These are phyloP conservation scores for Cylindricascospora bacillispora DNA, from an alignment of 1,139 yeast genomes.

Conservation along the genomic window DNA sequence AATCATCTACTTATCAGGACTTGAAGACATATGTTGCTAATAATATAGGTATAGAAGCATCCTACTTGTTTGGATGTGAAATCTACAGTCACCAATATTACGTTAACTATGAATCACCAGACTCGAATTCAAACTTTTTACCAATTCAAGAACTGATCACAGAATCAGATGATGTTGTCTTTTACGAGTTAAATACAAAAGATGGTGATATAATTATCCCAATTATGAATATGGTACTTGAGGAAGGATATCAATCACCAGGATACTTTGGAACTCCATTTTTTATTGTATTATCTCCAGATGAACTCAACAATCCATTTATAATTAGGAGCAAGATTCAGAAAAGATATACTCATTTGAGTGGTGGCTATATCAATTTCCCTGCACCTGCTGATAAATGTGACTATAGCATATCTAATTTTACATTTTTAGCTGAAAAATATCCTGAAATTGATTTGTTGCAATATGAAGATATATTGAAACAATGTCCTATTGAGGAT, in stretches of 20 bases:
- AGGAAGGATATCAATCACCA: slow-evolving; percentile 28
- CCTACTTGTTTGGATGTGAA: slow-evolving; percentile 51
- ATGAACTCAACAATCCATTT: slow-evolving; percentile 41
- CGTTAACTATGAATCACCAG: slow-evolving; percentile 52
- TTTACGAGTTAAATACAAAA: slow-evolving; percentile 47
- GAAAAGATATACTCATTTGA: slow-evolving; percentile 30
- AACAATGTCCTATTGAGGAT: slow-evolving; percentile 9
- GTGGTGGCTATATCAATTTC: slow-evolving; percentile 24
- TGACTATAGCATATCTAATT: slow-evolving; percentile 4
- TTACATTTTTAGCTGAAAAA: slow-evolving; percentile 15
- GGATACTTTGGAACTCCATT: slow-evolving; percentile 61
- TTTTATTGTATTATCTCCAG: slow-evolving; percentile 43
- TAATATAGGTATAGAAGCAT: slow-evolving; percentile 34
- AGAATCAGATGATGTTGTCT: slow-evolving; percentile 49
- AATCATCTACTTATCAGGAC: slow-evolving; percentile 52
- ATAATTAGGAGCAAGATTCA: slow-evolving; percentile 45
- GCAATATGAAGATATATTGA: slow-evolving; percentile 6
- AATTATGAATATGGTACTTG: slow-evolving; percentile 44
- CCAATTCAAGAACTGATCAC: slow-evolving; percentile 62
- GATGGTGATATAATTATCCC: slow-evolving; percentile 48
- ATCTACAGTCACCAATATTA: slow-evolving; percentile 59
- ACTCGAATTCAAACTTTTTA: slow-evolving; percentile 42
- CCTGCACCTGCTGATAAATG: slow-evolving; percentile 7
- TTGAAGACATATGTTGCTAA: slow-evolving; percentile 48
- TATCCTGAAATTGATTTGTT: slow-evolving; percentile 9